phyloP scores from a whole-genome alignment of 2,329 filamentous ascomycete species.

The Cryoendolithus antarcticus region DNA sequence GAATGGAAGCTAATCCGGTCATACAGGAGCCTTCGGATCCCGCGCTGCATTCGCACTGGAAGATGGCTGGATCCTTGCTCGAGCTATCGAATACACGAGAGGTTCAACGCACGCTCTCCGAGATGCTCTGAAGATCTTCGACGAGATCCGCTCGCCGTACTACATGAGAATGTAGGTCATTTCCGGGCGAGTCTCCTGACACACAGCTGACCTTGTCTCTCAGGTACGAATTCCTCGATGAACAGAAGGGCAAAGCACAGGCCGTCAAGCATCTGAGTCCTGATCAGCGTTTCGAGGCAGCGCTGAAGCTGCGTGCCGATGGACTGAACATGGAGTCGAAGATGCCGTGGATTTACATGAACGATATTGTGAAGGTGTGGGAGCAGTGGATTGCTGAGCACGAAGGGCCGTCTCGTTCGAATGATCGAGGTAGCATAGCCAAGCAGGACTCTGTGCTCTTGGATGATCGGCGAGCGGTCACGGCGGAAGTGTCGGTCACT shows the following conservation, averaged over 20 bases:
- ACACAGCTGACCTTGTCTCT: not conserved
- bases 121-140: constrained; percentile 27
- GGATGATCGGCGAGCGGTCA: too few species aligned
- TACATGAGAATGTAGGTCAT: constrained; percentile 29
- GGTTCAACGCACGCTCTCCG: constrained; percentile 3
- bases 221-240: constrained; percentile 3
- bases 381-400: constrained; percentile 2
- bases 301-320: constrained; percentile 12
- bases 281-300: constrained; percentile 20
- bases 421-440: too few species aligned
- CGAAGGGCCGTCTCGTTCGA: not conserved
- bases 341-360: constrained; percentile 31
- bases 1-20: too few species aligned
- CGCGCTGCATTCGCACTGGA: constrained; percentile 36
- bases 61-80: constrained; percentile 34
- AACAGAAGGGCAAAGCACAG: constrained; percentile 8
- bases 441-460: too few species aligned
- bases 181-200: constrained; percentile 12
- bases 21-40: constrained; percentile 24
- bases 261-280: constrained; percentile 18
- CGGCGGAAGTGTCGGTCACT: too few species aligned
- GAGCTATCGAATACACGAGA: constrained; percentile 16
- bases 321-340: constrained; percentile 7
- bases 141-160: constrained; percentile 29
- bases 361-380: constrained; percentile 25